Percentiles rank a stretch among this genome's conserved stretches.
These are phyloP conservation scores for Arabis alpina DNA, from an alignment of 345 rosid genomes.

Conservation along the genomic window DNA sequence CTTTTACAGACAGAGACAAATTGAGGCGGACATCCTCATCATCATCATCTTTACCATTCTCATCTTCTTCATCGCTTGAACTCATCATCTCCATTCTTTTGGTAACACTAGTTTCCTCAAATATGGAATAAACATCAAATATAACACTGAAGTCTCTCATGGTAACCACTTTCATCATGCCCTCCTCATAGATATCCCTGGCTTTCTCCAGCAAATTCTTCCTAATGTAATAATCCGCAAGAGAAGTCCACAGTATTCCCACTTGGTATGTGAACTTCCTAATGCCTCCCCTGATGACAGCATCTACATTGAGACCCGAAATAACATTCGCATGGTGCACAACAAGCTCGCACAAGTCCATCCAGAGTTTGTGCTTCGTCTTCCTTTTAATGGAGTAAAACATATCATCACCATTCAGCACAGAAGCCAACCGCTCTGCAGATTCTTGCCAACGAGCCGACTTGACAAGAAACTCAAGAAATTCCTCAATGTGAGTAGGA, in stretches of 20 bases:
- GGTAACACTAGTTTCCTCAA: slow-evolving; percentile 78
- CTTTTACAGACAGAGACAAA: slow-evolving; percentile 52
- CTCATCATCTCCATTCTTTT: slow-evolving; percentile 70
- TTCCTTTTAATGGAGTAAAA: slow-evolving; percentile 86
- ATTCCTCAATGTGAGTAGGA: slow-evolving; percentile 87
- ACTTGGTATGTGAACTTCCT: slow-evolving; percentile 93
- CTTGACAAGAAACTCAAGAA: slow-evolving; percentile 84
- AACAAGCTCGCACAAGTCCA: slow-evolving; percentile 88
- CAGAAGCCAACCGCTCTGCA: slow-evolving; percentile 84
- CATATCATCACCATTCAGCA: slow-evolving; percentile 83
- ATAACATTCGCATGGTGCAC: slow-evolving; percentile 82
- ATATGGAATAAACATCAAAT: slow-evolving; percentile 82
- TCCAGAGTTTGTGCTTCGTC: slow-evolving; percentile 87
- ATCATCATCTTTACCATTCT: slow-evolving; percentile 52
- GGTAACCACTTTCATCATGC: slow-evolving; percentile 91
- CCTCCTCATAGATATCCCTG: slow-evolving; percentile 92
- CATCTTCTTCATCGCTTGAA: slow-evolving; percentile 69
- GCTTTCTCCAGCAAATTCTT: slow-evolving; percentile 89
- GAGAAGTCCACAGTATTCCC: slow-evolving; percentile 93
- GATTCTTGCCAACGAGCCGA: slow-evolving; percentile 93
- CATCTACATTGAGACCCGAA: slow-evolving; percentile 94
- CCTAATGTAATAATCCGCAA: slow-evolving; percentile 93
- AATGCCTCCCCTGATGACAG: slow-evolving; percentile 93
- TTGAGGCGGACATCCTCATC: slow-evolving; percentile 71
- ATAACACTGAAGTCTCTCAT: slow-evolving; percentile 94